These are phyloP conservation scores for Brassica incana DNA, from an alignment of 345 rosid species.

Conservation along the genomic window DNA sequence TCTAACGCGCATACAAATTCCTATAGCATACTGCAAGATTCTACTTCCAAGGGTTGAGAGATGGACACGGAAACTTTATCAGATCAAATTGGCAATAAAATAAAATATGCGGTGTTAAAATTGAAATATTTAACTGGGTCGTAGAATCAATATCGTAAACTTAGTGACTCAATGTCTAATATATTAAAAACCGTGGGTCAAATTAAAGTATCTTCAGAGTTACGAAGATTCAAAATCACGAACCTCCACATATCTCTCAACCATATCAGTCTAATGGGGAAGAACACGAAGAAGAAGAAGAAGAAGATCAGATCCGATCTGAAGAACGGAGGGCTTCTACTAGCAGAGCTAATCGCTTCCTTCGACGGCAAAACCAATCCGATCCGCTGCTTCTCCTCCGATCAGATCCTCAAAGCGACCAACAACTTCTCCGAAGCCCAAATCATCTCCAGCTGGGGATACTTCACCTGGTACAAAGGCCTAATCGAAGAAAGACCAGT, in stretches of 20 bases:
- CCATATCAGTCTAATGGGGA: constrained; percentile 11
- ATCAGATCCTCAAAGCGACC: constrained; percentile 29
- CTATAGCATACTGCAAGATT: no score
- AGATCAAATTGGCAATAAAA: no score
- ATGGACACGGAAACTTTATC: no score
- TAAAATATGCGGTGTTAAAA: no score
- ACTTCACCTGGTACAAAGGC: constrained; percentile 36
- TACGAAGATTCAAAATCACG: no score
- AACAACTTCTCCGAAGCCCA: constrained; percentile 26
- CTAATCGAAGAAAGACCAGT: constrained; percentile 28
- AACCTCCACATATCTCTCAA: not conserved
- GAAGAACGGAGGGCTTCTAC: constrained; percentile 27
- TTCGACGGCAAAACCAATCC: constrained; percentile 35
- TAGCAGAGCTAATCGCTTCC: constrained; percentile 29
- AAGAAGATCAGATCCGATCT: constrained; percentile 8
- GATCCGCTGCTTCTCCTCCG: constrained; percentile 37
- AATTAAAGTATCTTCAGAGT: no score
- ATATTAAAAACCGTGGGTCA: no score
- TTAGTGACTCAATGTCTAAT: no score
- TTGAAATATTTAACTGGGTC: no score
- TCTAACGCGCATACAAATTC: no score
- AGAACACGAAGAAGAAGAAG: constrained; percentile 14
- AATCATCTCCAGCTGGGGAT: constrained; percentile 31
- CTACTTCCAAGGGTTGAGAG: no score
- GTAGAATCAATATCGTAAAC: no score